Conservation (phyloP, 805 yeast genomes). For the Candida caryicola region DNA sequence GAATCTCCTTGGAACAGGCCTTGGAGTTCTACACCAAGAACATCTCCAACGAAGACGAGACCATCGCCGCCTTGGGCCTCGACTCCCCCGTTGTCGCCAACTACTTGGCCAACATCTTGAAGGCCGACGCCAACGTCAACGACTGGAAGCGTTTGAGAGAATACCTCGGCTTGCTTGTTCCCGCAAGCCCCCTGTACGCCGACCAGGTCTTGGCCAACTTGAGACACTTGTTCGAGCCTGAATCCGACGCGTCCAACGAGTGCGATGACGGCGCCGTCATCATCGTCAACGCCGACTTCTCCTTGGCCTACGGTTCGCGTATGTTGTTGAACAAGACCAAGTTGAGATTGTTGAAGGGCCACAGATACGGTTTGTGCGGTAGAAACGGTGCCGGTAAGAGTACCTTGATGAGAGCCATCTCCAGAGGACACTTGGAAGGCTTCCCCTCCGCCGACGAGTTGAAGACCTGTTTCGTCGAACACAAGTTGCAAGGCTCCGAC, state of each 20-base stretch:
- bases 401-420: slow-evolving; percentile 93
- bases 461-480: slow-evolving; percentile 95
- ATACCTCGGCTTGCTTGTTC: slow-evolving; percentile 42
- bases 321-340: slow-evolving; percentile 93
- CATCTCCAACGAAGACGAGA: slow-evolving; percentile 11
- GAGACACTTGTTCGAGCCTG: slow-evolving; percentile 49
- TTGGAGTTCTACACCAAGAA: slow-evolving; percentile 35
- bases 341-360: slow-evolving; percentile 85
- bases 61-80: slow-evolving; percentile 12
- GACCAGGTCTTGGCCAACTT: slow-evolving; percentile 46
- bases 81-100: slow-evolving; percentile 39
- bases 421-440: slow-evolving; percentile 95
- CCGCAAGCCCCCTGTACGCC: slow-evolving; percentile 32
- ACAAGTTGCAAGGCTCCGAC: slow-evolving; percentile 91
- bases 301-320: slow-evolving; percentile 95
- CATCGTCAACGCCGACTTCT: slow-evolving; percentile 91
- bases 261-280: slow-evolving; percentile 79
- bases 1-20: slow-evolving; percentile 58
- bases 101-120: slow-evolving; percentile 46
- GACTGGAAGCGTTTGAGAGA: slow-evolving; percentile 51
- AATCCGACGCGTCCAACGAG: slow-evolving; percentile 47
- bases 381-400: slow-evolving; percentile 99
- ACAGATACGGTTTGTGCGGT: slow-evolving; percentile 96
- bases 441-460: slow-evolving; percentile 87
- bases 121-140: slow-evolving; percentile 43